Percentiles rank a stretch among this genome's conserved stretches.
Evolutionary conservation across 768 basidiomycete species (phyloP).

Genomic region (Ramaria sp.): DNA sequence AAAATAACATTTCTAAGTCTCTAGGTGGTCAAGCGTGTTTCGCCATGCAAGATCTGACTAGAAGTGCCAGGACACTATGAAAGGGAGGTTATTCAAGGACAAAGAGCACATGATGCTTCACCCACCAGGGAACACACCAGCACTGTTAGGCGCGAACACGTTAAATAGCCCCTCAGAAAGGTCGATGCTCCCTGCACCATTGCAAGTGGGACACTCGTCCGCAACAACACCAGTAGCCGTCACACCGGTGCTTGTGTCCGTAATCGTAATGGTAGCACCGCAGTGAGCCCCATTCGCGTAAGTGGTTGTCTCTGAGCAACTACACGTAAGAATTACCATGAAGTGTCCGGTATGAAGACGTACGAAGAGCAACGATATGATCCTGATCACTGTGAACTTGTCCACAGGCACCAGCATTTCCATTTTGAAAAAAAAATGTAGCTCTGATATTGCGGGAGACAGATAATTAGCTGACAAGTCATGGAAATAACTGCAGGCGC

Average conservation of each 20-base stretch:
- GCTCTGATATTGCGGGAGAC: slow-evolving; percentile 34
- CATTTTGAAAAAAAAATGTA: slow-evolving; percentile 63
- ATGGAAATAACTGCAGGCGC: background rate
- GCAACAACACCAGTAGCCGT: slow-evolving; percentile 53
- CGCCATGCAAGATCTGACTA: too few species aligned
- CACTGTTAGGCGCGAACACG: background rate
- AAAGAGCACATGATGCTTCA: background rate
- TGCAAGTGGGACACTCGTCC: slow-evolving; percentile 77
- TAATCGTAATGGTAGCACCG: slow-evolving; percentile 53
- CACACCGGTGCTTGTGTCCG: slow-evolving; percentile 47
- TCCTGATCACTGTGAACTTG: slow-evolving; percentile 37
- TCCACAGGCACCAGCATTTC: slow-evolving; percentile 76
- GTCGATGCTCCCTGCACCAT: background rate
- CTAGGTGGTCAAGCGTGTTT: too few species aligned
- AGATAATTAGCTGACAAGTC: slow-evolving; percentile 4
- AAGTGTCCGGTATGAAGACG: background rate
- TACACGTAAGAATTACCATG: background rate
- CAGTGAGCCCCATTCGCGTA: slow-evolving; percentile 28
- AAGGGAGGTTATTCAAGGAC: background rate
- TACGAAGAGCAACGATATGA: slow-evolving; percentile 26
- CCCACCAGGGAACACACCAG: background rate
- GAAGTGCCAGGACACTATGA: background rate
- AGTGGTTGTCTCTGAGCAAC: background rate
- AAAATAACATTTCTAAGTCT: too few species aligned
- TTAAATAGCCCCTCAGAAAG: background rate